phyloP scores from a whole-genome alignment of 2,329 filamentous ascomycete genomes.

The Fusarium avenaceum region DNA sequence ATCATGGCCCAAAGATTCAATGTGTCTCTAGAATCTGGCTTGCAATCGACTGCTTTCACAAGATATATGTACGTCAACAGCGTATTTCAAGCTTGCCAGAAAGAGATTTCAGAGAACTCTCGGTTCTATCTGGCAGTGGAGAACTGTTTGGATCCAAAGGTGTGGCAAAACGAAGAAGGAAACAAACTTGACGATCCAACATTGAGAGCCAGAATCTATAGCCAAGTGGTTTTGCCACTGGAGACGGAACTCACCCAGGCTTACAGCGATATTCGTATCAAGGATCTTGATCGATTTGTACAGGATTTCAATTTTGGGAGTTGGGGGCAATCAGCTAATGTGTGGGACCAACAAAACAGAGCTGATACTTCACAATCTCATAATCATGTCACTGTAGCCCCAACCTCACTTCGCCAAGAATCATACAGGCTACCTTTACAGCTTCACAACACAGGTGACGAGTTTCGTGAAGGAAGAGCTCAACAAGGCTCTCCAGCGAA shows the following conservation, averaged over 20 bases:
- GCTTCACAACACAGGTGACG: too few species aligned
- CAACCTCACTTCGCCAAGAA: too few species aligned
- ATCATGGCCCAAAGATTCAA: not conserved
- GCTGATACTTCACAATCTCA: too few species aligned
- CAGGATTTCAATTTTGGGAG: not conserved
- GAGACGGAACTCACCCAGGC: not conserved
- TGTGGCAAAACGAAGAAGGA: not conserved
- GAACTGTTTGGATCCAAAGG: not conserved
- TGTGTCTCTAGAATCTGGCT: not conserved
- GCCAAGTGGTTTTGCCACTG: rapidly evolving
- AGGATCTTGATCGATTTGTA: not conserved
- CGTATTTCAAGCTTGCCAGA: not conserved
- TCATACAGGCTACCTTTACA: too few species aligned
- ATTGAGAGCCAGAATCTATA: not conserved
- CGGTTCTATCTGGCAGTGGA: not conserved
- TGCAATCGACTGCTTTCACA: rapidly evolving
- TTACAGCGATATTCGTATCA: rapidly evolving
- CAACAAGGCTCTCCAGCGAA: too few species aligned
- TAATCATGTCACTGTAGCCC: too few species aligned
- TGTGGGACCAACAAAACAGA: too few species aligned
- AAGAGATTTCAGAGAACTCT: rapidly evolving
- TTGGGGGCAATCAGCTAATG: not conserved
- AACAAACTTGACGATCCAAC: rapidly evolving
- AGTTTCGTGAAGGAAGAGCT: too few species aligned
- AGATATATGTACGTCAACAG: not conserved